Evolutionary conservation across 169 alveolate species (phyloP), one percentile per base, ranked within the genome.

Genomic region (Neospora caninum): DNA sequence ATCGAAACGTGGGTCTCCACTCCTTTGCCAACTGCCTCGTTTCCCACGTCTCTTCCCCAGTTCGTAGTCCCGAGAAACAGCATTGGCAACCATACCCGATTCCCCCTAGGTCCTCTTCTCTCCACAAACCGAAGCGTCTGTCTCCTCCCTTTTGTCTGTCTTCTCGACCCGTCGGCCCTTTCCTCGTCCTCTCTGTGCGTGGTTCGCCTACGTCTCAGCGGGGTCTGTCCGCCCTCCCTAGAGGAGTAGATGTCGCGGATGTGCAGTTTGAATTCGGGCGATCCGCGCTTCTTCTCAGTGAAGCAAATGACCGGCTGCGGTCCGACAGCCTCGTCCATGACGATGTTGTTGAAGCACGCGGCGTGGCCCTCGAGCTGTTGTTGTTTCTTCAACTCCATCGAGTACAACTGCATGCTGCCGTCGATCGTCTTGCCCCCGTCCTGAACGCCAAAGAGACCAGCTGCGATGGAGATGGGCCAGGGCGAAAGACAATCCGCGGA

Each of bases 331-430:
- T 97, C 99, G 88, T 97, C 96, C 45, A 98, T 96, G 73, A 97
- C 97, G 83, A 98, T 95, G 94, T 97, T 97, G 83, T 98, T 98
- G 96, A 99, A 98, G 96, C 98, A 96, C 69, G 99, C 99, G 54
- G 99, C 98, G 93, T 98, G 98, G 36, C 99, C 99, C 95, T 98
- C 99, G 27, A 99, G 96, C 88, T 97, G 95, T 97, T 98, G 99
- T 95, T 98, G 98, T 94, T 98, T 99, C 95, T 96, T 95, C 92
- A 94, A 67, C 88, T 95, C 96, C 94, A 95, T 92, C 29, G 97
- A 96, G 95, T 96, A 98, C 92, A 99, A 96, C 97, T 98, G 99
- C 97, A 98, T 97, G 91, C 97, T 96, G 58, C 99, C 99, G 83
- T 96, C 96, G 89, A 98, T 98, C 49, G 98, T 96, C 94, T 93